These are phyloP conservation scores for Dictyostelium firmibasis DNA, from an alignment of 78 protist genomes.

Conservation along the genomic window DNA sequence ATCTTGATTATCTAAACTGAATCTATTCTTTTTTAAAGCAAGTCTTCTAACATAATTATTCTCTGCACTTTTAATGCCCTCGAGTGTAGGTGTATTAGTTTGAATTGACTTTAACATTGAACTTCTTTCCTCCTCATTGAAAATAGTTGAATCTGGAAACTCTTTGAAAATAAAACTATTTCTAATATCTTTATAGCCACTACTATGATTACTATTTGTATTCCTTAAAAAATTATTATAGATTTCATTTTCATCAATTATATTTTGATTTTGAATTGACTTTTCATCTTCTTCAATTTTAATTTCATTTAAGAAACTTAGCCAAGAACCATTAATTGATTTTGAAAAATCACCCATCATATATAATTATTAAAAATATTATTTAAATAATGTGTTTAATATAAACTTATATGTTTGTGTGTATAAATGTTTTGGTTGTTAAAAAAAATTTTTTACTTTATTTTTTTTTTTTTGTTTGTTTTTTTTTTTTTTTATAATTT, in stretches of 20 bases:
- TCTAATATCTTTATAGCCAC: not conserved
- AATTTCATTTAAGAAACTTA: not conserved
- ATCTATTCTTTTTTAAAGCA: not conserved
- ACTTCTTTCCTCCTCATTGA: not conserved
- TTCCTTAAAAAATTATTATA: not conserved
- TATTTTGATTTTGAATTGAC: not conserved
- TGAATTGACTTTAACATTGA: not conserved
- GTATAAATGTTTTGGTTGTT: too few relatives aligned
- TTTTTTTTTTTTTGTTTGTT: not conserved
- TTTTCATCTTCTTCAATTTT: not conserved
- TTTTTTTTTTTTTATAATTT: too few relatives aligned
- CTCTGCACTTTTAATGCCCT: not conserved
- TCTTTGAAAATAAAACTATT: not conserved
- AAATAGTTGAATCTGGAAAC: not conserved
- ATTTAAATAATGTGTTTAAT: too few relatives aligned
- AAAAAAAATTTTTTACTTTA: too few relatives aligned
- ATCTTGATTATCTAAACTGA: conserved; percentile 1
- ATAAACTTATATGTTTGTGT: too few relatives aligned
- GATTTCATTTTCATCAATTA: not conserved
- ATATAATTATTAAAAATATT: not conserved
- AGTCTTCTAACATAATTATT: not conserved
- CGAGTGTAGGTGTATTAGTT: not conserved
- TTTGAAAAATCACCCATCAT: not conserved
- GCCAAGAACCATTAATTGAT: not conserved
- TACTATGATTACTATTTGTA: not conserved